Evolutionary conservation across 768 basidiomycete genomes (phyloP), one percentile per base, ranked within the genome.

Genomic region (Lentinula sp.): DNA sequence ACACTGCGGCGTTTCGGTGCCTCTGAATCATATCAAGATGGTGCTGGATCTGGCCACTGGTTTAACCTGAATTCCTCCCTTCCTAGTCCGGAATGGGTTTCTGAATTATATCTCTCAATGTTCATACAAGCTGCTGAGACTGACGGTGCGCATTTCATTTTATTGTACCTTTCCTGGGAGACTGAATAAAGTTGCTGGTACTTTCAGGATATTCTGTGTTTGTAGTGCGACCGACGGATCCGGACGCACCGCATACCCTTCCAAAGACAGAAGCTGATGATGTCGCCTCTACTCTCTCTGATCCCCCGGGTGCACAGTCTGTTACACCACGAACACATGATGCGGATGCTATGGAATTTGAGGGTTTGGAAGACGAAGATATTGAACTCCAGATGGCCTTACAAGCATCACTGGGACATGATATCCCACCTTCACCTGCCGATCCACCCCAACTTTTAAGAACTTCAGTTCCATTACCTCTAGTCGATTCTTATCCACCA

Each of bases 41-140:
- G 84, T 68, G 70, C 72, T 15, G 83, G 78, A 36, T 74, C 78
- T 56, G 86, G 84, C 12, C 86, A 91, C 70, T 95, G 93, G 93
- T 94, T 91, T 74, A 93, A 95, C 70, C 79, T 96, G 9, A 90
- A 95, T 69, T 95, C 93, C 8, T 87, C 81, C 65, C 75, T 87
- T 13, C 63, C 77, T 37, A 70, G 73, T 4, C 93, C 95, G 8
- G 86, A 93, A 71, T 93, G 92, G 90, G 82, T 97, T 35, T 81
- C 90, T 33, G 88, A 85, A 65, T 82, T 86, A 1, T 95, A 93
- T 74, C 83, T 97, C 4, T 85, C 85, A 56, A 88, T 95, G 88
- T 85, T 92, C 52, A 32, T 56, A 28, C 55, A 33, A 42, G 37
- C 37, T 8, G 89, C 93, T 18, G 94, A 95, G 69, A 71, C 79